Percentiles rank a stretch among this genome's conserved stretches.
These are phyloP conservation scores for Stellera chamaejasme DNA, from an alignment of 345 rosid genomes.

Conservation along the genomic window DNA sequence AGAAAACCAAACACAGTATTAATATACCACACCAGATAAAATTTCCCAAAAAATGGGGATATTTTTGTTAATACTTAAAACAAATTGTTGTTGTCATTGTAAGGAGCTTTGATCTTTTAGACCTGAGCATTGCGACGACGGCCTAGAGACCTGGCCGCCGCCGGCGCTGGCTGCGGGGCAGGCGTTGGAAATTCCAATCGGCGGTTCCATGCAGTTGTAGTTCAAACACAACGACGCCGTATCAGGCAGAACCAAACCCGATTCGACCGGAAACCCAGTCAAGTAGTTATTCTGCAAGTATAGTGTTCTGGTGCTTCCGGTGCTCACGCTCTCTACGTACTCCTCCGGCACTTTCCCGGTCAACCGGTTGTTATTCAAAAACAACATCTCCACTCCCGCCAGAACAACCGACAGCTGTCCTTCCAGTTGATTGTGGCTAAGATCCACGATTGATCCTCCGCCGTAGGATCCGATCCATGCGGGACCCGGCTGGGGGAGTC, in stretches of 20 bases:
- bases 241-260: constrained; percentile 38
- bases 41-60: too few species aligned
- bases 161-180: constrained; percentile 49
- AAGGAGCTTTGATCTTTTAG: constrained; percentile 27
- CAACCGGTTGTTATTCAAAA: constrained; percentile 61
- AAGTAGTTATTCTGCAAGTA: constrained; percentile 77
- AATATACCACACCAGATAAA: too few species aligned
- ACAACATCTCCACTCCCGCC: constrained; percentile 59
- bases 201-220: constrained; percentile 74
- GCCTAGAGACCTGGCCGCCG: constrained; percentile 47
- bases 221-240: constrained; percentile 62
- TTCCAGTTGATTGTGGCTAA: constrained; percentile 61
- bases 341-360: constrained; percentile 54
- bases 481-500: constrained; percentile 27
- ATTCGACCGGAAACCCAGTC: constrained; percentile 39
- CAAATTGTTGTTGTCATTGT: constrained; percentile 7
- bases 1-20: too few species aligned
- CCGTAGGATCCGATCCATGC: constrained; percentile 20
- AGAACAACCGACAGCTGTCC: constrained; percentile 44
- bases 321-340: constrained; percentile 36
- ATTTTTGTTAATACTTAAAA: too few species aligned
- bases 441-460: constrained; percentile 55
- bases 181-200: constrained; percentile 28
- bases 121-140: constrained; percentile 47
- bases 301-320: constrained; percentile 44